Evolutionary conservation across 1,284 basidiomycete species (phyloP).

Genomic region (Pseudomicrostroma phylloplanum): DNA sequence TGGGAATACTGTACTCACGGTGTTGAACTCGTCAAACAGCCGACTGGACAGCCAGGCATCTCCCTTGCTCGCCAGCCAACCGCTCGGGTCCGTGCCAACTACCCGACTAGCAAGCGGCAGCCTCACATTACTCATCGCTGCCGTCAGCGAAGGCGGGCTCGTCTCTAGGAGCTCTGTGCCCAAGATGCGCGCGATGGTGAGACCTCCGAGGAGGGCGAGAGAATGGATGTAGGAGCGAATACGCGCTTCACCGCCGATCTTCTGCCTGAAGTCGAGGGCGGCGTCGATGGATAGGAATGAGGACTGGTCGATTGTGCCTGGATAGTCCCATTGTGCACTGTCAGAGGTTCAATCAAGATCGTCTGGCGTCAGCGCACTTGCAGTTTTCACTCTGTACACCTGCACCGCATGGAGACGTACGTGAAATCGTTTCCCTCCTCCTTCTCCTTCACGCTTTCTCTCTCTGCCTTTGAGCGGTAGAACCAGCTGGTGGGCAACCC

Average conservation of each 20-base stretch:
- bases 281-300: slow-evolving; percentile 28
- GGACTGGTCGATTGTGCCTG: slow-evolving; percentile 25
- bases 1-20: slow-evolving; percentile 28
- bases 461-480: slow-evolving; percentile 53
- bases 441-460: slow-evolving; percentile 34
- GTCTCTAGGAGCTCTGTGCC: slow-evolving; percentile 62
- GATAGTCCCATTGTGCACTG: slow-evolving; percentile 24
- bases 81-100: not conserved
- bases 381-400: no score
- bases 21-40: slow-evolving; percentile 11
- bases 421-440: slow-evolving; percentile 4
- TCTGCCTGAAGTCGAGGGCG: slow-evolving; percentile 71
- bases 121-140: slow-evolving; percentile 17
- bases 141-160: not conserved
- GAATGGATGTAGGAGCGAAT: slow-evolving; percentile 71
- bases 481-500: slow-evolving; percentile 66
- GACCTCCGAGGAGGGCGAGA: slow-evolving; percentile 68
- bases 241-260: slow-evolving; percentile 73
- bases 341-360: not conserved
- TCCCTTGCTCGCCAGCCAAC: slow-evolving; percentile 5
- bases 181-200: slow-evolving; percentile 61
- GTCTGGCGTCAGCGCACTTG: not conserved
- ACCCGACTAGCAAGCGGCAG: slow-evolving; percentile 15
- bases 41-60: slow-evolving; percentile 9
- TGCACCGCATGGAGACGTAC: no score